Conservation (phyloP, 371 early-diverging fungal genomes). For the Mortierella sp. region DNA sequence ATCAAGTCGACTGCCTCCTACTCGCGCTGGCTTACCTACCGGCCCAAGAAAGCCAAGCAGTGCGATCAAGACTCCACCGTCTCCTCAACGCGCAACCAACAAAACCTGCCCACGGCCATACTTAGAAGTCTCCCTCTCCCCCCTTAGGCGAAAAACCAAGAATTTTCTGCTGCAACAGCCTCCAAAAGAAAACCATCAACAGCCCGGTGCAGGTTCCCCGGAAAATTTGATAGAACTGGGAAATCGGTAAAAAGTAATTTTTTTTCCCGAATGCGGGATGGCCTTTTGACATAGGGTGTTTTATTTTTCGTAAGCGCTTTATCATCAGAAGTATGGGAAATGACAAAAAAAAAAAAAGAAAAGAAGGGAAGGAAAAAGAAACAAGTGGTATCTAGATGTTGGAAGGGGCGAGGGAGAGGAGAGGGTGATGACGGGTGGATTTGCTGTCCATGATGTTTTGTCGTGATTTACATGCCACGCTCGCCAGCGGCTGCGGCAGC, state of each 20-base stretch:
- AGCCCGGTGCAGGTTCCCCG: too few species aligned
- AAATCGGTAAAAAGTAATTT: too few species aligned
- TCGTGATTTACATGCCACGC: constrained; percentile 37
- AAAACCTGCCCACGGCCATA: neutral
- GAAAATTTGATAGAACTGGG: too few species aligned
- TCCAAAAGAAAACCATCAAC: too few species aligned
- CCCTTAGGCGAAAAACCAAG: too few species aligned
- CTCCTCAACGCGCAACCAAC: neutral
- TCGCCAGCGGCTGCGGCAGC: constrained; percentile 45
- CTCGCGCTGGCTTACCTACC: constrained; percentile 36
- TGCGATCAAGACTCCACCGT: constrained; percentile 11
- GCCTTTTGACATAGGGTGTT: neutral
- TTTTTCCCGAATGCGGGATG: neutral
- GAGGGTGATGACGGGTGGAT: neutral
- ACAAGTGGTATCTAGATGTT: neutral
- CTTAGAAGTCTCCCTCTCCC: neutral
- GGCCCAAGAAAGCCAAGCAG: constrained; percentile 40
- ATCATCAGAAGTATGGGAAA: neutral
- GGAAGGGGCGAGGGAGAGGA: neutral
- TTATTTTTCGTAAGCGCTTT: neutral
- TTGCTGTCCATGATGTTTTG: neutral
- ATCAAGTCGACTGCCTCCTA: constrained; percentile 28
- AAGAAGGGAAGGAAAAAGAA: neutral
- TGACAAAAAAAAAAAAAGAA: neutral
- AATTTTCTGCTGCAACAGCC: neutral